Conservation (phyloP, 2,329 filamentous ascomycete species). For the Ceratocystis albifundus region DNA sequence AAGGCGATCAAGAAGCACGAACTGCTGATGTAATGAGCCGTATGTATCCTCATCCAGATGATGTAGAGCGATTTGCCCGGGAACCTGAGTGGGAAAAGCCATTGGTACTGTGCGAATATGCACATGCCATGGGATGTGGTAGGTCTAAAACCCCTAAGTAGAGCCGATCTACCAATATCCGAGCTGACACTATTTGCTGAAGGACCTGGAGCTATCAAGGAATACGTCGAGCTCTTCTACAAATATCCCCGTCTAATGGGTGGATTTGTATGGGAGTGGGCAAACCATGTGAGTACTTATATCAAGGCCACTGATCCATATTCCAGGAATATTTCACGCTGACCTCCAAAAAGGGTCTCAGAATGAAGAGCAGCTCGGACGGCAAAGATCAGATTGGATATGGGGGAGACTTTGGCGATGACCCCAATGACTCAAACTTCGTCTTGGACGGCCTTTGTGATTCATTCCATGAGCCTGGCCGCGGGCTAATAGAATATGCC, state of each 20-base stretch:
- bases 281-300: slow-evolving; percentile 39
- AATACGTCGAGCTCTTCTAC: slow-evolving; percentile 56
- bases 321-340: background rate
- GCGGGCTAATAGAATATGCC: slow-evolving; percentile 44
- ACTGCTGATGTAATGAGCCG: slow-evolving; percentile 52
- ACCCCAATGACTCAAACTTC: slow-evolving; percentile 49
- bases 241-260: slow-evolving; percentile 43
- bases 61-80: slow-evolving; percentile 33
- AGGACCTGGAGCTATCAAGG: slow-evolving; percentile 49
- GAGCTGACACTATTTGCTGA: background rate
- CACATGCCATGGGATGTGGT: slow-evolving; percentile 50
- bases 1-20: slow-evolving; percentile 46
- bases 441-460: slow-evolving; percentile 45
- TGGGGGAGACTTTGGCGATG: slow-evolving; percentile 51
- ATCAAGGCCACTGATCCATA: background rate
- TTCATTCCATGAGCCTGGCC: slow-evolving; percentile 40
- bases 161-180: background rate
- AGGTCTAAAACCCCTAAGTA: background rate
- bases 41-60: slow-evolving; percentile 50
- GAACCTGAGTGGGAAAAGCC: slow-evolving; percentile 40
- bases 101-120: slow-evolving; percentile 45
- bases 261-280: slow-evolving; percentile 56
- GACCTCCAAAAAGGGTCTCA: slow-evolving; percentile 31
- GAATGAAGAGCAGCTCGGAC: slow-evolving; percentile 34
- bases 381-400: slow-evolving; percentile 43